Evolutionary conservation across 306 rosid species (phyloP), one percentile per base, ranked within the genome.

Genomic region (Datisca glomerata): DNA sequence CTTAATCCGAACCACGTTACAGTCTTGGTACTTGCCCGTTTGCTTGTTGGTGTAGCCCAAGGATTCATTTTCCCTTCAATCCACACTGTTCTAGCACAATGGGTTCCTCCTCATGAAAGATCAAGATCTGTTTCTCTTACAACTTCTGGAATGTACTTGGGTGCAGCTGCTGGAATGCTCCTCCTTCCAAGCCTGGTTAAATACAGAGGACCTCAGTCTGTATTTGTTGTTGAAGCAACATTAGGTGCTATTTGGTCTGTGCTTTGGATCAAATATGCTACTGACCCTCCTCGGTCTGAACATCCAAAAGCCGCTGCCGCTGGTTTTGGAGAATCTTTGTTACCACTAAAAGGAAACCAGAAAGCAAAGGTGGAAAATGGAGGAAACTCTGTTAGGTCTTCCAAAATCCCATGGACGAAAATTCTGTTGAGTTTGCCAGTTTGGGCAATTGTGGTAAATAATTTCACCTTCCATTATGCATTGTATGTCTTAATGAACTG

Each of bases 51-150:
- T 28, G 86, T 89, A 3, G 79, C 96, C 0, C 98, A 89, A 47
- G 98, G 98, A 0, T 89, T 89, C 32, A 89, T 89, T 29, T 89
- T 89, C 55, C 98, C 96, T 41, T 89, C 98, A 3, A 84, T 89
- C 28, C 96, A 89, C 67, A 84, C 98, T 0, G 98, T 89, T 60
- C 69, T 89, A 5, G 98, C 98, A 0, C 98, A 80, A 55, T 89
- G 98, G 98, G 98, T 89, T 41, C 98, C 96, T 9, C 96, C 96
- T 11, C 96, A 89, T 41, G 98, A 89, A 46, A 63, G 96, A 62
- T 89, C 96, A 47, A 59, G 98, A 67, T 89, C 96, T 6, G 96
- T 89, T 69, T 89, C 98, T 24, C 80, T 84, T 9, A 84, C 96
- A 0, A 89, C 95, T 16, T 80, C 93, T 7, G 98, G 98, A 4